Evolutionary conservation across 2,329 filamentous ascomycete species (phyloP), one percentile per base, ranked within the genome.

Genomic region (Onygenales sp.): DNA sequence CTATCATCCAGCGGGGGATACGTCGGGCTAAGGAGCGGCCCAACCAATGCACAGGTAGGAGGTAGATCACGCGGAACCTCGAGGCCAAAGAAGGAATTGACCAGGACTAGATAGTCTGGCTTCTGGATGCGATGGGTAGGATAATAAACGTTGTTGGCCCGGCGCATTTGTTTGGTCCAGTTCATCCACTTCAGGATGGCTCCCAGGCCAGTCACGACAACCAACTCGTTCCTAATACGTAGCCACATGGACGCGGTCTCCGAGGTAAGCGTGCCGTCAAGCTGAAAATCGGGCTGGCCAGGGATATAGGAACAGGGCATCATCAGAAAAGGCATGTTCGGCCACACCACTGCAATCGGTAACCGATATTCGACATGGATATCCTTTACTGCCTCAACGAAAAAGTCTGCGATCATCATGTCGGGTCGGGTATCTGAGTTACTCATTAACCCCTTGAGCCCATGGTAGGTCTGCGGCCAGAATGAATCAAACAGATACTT

Each of bases 51-150:
- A 27, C 69, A 64, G 1, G 69, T 59, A 1, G 73, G 73, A 1
- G 73, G 73, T 2, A 75, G 54, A 52, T 75, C 72, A 21, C 68
- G 69, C 0, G 73, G 68, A 1, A 66, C 61, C 50, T 77, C 74
- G 7, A 76, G 61, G 0, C 72, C 73, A 53, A 68, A 72, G 55
- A 75, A 75, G 0, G 71, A 73, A 51, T 76, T 75, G 27, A 75
- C 67, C 5, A 75, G 61, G 2, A 72, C 57, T 3, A 76, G 66
- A 45, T 74, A 68, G 52, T 73, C 63, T 0, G 74, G 73, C 47
- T 74, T 74, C 2, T 61, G 54, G 0, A 60, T 53, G 0, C 59
- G 53, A 0, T 64, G 65, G 5, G 68, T 60, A 2, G 58, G 52
- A 17, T 69, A 64, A 6, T 59, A 51, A 5, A 75, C 68, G 2